Conservation (phyloP, 1,139 yeast species). For the Kodamaea suecica region DNA sequence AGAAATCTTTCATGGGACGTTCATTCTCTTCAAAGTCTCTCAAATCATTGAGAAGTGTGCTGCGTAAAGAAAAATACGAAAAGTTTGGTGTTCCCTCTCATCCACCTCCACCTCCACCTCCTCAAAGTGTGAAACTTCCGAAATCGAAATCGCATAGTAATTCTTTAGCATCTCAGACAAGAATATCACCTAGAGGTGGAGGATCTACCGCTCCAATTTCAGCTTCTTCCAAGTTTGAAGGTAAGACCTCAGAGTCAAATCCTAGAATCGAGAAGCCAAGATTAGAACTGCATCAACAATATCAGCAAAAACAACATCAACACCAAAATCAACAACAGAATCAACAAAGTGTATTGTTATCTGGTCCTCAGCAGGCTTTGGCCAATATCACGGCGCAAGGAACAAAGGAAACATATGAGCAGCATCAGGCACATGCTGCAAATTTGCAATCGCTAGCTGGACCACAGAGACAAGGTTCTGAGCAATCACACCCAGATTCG, state of each 20-base stretch:
- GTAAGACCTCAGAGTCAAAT: constrained; percentile 29
- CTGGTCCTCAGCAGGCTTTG: constrained; percentile 17
- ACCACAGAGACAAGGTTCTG: constrained; percentile 8
- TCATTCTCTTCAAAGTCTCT: constrained; percentile 42
- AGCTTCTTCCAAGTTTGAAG: constrained; percentile 29
- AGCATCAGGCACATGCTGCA: constrained; percentile 12
- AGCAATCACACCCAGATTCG: constrained; percentile 6
- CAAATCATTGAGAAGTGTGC: constrained; percentile 23
- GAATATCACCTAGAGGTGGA: constrained; percentile 21
- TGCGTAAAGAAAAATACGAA: constrained; percentile 10
- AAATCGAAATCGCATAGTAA: constrained; percentile 45
- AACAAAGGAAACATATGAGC: constrained; percentile 15
- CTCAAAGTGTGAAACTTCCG: constrained; percentile 25
- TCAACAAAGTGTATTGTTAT: constrained; percentile 4
- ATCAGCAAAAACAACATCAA: constrained; percentile 1
- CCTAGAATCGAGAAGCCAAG: not conserved
- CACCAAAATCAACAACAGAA: constrained; percentile 14
- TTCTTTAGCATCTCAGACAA: constrained; percentile 31
- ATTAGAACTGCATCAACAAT: constrained; percentile 11
- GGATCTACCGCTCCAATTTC: constrained; percentile 43
- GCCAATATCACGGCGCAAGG: constrained; percentile 12
- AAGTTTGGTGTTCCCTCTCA: constrained; percentile 9
- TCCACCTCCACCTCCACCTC: constrained; percentile 15
- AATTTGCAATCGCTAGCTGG: constrained; percentile 6
- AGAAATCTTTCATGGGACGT: constrained; percentile 28